Evolutionary conservation across 331 rosid genomes (phyloP).

Genomic region (Malus hybrid): DNA sequence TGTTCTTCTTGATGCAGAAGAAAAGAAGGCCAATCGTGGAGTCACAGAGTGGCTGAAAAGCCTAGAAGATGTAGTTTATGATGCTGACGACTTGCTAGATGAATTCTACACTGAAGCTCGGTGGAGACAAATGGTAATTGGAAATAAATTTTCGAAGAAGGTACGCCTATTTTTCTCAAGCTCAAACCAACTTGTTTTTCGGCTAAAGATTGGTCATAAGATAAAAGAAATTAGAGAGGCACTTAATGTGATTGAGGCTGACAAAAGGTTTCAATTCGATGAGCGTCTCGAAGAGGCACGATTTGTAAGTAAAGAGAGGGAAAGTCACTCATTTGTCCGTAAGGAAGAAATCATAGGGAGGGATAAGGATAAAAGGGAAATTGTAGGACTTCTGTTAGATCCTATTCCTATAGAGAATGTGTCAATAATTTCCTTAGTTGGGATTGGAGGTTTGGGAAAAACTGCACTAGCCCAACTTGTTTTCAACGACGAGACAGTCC

Average conservation of each 20-base stretch:
- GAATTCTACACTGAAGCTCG: not conserved
- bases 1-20: constrained; percentile 3
- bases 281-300: not conserved
- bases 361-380: not conserved
- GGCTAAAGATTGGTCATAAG: constrained; percentile 2
- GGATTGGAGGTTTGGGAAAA: constrained; percentile 44
- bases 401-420: not conserved
- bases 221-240: constrained; percentile 18
- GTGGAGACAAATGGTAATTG: not conserved
- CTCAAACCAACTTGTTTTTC: constrained; percentile 2
- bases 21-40: not conserved
- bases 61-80: not conserved
- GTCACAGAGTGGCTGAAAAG: not conserved
- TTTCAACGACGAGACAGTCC: not conserved
- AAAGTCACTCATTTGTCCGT: constrained; percentile 21
- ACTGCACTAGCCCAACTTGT: constrained; percentile 29
- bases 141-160: not conserved
- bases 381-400: not conserved
- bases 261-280: not conserved
- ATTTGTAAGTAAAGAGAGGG: not conserved
- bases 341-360: constrained; percentile 32
- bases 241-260: constrained; percentile 16
- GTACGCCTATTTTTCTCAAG: constrained; percentile 6
- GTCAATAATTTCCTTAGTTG: constrained; percentile 27
- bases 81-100: constrained; percentile 6